Percentiles rank a stretch among this genome's conserved stretches.
Conservation (phyloP, 2,329 filamentous ascomycete species). For the Fusarium algeriense region DNA sequence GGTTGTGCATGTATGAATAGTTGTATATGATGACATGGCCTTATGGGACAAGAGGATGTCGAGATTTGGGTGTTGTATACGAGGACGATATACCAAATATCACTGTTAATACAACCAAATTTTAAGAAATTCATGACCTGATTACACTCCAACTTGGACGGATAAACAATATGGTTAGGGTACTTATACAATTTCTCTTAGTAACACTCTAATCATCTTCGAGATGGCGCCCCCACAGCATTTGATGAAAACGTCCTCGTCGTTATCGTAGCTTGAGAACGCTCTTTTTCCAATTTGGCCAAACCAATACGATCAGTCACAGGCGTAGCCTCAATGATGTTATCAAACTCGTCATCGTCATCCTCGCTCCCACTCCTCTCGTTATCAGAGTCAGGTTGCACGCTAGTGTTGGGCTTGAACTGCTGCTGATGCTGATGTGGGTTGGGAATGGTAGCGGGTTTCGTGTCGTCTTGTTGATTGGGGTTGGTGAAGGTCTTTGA, state of each 20-base stretch:
- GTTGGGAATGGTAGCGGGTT: conserved; percentile 72
- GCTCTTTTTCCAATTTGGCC: conserved; percentile 67
- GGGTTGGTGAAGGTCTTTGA: conserved; percentile 83
- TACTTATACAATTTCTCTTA: not conserved
- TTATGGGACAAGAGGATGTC: conserved; percentile 15
- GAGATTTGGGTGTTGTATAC: conserved; percentile 6
- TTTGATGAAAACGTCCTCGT: conserved; percentile 66
- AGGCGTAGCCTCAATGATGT: conserved; percentile 91
- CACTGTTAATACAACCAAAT: conserved; percentile 12
- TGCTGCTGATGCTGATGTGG: conserved; percentile 59
- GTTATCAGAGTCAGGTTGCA: conserved; percentile 79
- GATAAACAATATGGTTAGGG: not conserved
- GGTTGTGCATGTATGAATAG: conserved; percentile 38
- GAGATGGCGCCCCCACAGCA: conserved; percentile 61
- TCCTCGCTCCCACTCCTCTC: conserved; percentile 54
- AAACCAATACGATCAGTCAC: conserved; percentile 86
- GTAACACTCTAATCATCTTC: conserved; percentile 52
- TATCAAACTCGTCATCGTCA: conserved; percentile 84
- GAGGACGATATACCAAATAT: conserved; percentile 15
- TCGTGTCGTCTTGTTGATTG: conserved; percentile 61
- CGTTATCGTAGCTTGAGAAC: conserved; percentile 60
- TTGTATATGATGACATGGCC: conserved; percentile 18
- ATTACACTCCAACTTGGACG: not conserved
- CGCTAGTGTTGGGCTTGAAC: conserved; percentile 71
- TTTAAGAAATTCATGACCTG: not conserved